phyloP scores from a whole-genome alignment of 2,329 filamentous ascomycete genomes.

The Tolypocladium tundrense region DNA sequence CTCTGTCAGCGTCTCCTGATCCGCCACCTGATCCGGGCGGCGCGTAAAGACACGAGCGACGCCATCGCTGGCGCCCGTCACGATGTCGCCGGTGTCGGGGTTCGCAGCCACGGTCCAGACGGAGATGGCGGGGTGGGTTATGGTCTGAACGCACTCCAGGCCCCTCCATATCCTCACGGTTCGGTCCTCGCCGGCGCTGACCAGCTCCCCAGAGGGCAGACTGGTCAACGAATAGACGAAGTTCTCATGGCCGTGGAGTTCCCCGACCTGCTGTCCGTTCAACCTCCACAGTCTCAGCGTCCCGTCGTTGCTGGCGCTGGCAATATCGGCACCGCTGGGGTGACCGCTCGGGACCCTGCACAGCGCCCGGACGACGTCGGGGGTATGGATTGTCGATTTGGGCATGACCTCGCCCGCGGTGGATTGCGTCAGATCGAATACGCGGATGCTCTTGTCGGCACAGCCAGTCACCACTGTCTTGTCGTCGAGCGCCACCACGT shows the following conservation, averaged over 20 bases:
- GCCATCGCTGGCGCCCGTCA: constrained; percentile 85
- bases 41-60: constrained; percentile 77
- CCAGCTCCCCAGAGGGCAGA: constrained; percentile 74
- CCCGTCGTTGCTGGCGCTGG: constrained; percentile 88
- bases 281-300: constrained; percentile 80
- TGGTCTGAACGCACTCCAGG: constrained; percentile 79
- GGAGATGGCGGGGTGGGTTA: constrained; percentile 92
- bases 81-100: constrained; percentile 75
- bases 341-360: constrained; percentile 69
- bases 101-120: constrained; percentile 91
- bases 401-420: constrained; percentile 45
- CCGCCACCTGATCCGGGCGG: constrained; percentile 57
- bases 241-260: constrained; percentile 80
- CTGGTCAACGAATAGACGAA: constrained; percentile 83
- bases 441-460: constrained; percentile 79
- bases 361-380: constrained; percentile 80
- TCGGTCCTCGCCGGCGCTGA: constrained; percentile 90
- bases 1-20: constrained; percentile 53
- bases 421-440: constrained; percentile 62
- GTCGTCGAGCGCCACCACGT: constrained; percentile 74
- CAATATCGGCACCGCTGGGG: constrained; percentile 79
- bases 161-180: constrained; percentile 84
- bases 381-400: constrained; percentile 48
- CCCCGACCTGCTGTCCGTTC: constrained; percentile 63
- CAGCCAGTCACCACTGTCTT: constrained; percentile 81